A percentile compares a stretch with the other conserved stretches of the same genome.
These are phyloP conservation scores for Pythium brassicae DNA, from an alignment of 352 stramenopile species.

Conservation along the genomic window DNA sequence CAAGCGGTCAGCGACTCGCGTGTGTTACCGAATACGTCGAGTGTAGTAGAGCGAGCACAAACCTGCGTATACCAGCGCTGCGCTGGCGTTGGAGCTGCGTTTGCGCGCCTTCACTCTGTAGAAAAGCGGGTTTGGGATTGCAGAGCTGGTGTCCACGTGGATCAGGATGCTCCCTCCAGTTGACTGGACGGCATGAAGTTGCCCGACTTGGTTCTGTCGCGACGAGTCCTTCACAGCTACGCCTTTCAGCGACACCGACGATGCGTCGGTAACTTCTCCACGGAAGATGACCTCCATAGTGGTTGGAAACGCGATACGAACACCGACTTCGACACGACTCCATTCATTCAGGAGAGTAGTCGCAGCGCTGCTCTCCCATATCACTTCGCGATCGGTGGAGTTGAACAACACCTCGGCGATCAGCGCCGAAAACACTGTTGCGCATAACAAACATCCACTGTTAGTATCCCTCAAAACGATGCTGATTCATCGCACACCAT, in stretches of 20 bases:
- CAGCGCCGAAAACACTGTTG: slow-evolving; percentile 33
- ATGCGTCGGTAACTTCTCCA: slow-evolving; percentile 16
- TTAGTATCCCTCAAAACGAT: too few species aligned
- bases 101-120: slow-evolving; percentile 34
- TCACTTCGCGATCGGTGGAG: slow-evolving; percentile 3
- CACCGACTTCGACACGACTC: slow-evolving; percentile 17
- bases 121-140: slow-evolving; percentile 14
- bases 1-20: too few species aligned
- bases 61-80: slow-evolving; percentile 30
- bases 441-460: not conserved
- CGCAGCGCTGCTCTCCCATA: slow-evolving; percentile 34
- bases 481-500: too few species aligned
- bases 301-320: slow-evolving; percentile 18
- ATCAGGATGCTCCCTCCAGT: slow-evolving; percentile 50
- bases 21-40: too few species aligned
- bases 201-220: slow-evolving; percentile 11
- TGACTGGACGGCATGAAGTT: slow-evolving; percentile 18
- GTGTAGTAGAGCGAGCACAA: not conserved
- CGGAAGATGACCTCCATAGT: slow-evolving; percentile 31
- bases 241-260: slow-evolving; percentile 35
- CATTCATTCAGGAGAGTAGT: slow-evolving; percentile 18
- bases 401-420: slow-evolving; percentile 31
- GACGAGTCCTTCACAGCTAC: slow-evolving; percentile 21
- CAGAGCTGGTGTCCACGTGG: slow-evolving; percentile 4
- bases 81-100: slow-evolving; percentile 2